Percentiles rank a stretch among this genome's conserved stretches.
phyloP scores from a whole-genome alignment of 208 protist genomes.

The Crithidia acanthocephali region DNA sequence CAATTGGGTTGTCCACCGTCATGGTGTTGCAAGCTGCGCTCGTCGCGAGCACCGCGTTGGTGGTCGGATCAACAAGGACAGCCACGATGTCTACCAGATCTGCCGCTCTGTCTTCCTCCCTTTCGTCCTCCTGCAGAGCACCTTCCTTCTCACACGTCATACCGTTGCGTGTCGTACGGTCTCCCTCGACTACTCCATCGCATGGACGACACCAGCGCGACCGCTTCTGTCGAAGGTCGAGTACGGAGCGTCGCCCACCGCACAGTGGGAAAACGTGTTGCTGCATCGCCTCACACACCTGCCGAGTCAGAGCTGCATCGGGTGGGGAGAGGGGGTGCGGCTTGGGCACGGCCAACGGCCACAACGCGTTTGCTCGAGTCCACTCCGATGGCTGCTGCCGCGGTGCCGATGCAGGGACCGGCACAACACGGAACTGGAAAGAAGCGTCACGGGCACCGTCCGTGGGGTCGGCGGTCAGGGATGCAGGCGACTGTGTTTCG shows the following conservation, averaged over 20 bases:
- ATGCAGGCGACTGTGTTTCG: neutral
- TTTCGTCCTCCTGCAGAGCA: too few relatives aligned
- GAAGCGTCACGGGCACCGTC: neutral
- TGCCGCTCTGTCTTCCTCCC: too few relatives aligned
- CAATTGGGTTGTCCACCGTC: conserved; percentile 34
- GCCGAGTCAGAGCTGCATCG: conserved; percentile 9
- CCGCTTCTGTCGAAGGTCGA: neutral
- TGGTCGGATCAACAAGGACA: conserved; percentile 51
- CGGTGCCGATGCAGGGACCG: conserved; percentile 54
- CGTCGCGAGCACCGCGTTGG: conserved; percentile 41
- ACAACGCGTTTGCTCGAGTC: conserved; percentile 56
- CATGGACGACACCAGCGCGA: neutral
- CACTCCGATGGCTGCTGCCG: conserved; percentile 56
- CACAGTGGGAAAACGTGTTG: conserved; percentile 39
- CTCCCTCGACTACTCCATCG: too few relatives aligned
- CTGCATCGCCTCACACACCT: conserved; percentile 33
- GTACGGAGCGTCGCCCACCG: neutral
- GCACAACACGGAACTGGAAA: conserved; percentile 37
- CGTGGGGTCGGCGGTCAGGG: neutral
- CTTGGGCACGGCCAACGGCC: conserved; percentile 76
- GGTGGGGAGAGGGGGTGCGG: conserved; percentile 38
- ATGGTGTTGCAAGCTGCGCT: conserved; percentile 51
- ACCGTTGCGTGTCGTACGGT: too few relatives aligned
- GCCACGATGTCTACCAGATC: conserved; percentile 52
- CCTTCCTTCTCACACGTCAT: too few relatives aligned